These are phyloP conservation scores for Trebouxia gelatinosa DNA, from an alignment of 163 green algal genomes.

Conservation along the genomic window DNA sequence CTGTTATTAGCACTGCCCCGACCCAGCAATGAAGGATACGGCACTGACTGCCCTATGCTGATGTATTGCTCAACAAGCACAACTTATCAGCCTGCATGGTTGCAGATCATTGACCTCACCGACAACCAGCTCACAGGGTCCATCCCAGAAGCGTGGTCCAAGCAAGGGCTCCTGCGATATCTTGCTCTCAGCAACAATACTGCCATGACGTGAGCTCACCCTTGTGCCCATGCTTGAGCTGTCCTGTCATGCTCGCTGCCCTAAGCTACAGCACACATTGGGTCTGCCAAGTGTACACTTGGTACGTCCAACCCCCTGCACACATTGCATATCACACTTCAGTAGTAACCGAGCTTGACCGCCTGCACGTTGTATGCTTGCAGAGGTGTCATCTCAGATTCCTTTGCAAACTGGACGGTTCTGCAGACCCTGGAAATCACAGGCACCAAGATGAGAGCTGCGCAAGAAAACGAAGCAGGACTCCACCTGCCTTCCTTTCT, in stretches of 20 bases:
- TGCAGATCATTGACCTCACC: background rate
- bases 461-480: background rate
- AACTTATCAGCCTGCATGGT: background rate
- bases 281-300: background rate
- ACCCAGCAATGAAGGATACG: too few relatives aligned
- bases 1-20: too few relatives aligned
- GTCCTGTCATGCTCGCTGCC: background rate
- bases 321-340: background rate
- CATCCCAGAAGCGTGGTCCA: conserved; percentile 10
- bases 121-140: conserved; percentile 20
- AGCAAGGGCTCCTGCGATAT: background rate
- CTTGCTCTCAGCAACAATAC: background rate
- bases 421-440: background rate
- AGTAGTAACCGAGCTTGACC: background rate
- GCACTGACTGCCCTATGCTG: conserved; percentile 10
- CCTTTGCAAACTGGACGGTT: background rate
- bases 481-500: conserved; percentile 7
- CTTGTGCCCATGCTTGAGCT: background rate
- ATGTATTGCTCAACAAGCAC: background rate
- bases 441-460: conserved; percentile 2
- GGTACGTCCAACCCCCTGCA: background rate
- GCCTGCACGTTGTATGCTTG: background rate
- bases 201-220: background rate
- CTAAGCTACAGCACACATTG: background rate
- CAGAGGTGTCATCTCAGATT: background rate